Evolutionary conservation across 495 filamentous ascomycete genomes (phyloP).

Genomic region (Neurospora sp.): DNA sequence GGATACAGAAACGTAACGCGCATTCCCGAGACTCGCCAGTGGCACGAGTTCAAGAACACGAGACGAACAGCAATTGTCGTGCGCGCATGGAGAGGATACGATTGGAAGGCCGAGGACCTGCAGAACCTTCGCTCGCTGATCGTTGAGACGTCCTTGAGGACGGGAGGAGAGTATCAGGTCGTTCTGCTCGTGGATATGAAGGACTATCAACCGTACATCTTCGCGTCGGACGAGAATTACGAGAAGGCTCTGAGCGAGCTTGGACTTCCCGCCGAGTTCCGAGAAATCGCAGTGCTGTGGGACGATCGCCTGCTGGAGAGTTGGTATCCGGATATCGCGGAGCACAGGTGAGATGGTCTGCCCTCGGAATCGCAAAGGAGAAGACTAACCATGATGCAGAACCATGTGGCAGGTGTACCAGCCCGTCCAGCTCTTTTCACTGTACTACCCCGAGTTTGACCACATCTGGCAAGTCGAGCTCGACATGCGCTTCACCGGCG

Average conservation of each 20-base stretch:
- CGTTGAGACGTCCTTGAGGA: slow-evolving; percentile 42
- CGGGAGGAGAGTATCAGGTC: slow-evolving; percentile 49
- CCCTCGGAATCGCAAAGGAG: not conserved
- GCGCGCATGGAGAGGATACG: slow-evolving; percentile 33
- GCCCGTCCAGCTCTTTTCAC: slow-evolving; percentile 47
- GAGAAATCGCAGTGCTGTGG: slow-evolving; percentile 47
- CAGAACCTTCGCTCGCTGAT: slow-evolving; percentile 45
- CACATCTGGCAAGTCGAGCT: slow-evolving; percentile 55
- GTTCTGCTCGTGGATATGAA: slow-evolving; percentile 50
- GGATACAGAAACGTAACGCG: slow-evolving; percentile 10
- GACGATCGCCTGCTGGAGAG: slow-evolving; percentile 32
- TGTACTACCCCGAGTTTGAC: slow-evolving; percentile 48
- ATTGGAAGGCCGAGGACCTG: slow-evolving; percentile 32
- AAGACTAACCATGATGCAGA: slow-evolving; percentile 5
- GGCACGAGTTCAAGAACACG: slow-evolving; percentile 21
- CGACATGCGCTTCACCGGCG: slow-evolving; percentile 47
- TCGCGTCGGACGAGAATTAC: slow-evolving; percentile 38
- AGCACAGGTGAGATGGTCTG: slow-evolving; percentile 20
- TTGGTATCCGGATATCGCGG: slow-evolving; percentile 29
- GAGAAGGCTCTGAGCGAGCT: slow-evolving; percentile 34
- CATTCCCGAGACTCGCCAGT: slow-evolving; percentile 19
- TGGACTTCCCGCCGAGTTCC: slow-evolving; percentile 45
- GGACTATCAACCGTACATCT: slow-evolving; percentile 41
- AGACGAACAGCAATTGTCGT: slow-evolving; percentile 30
- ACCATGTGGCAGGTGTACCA: slow-evolving; percentile 31